Evolutionary conservation across 495 filamentous ascomycete genomes (phyloP), one percentile per base, ranked within the genome.

Genomic region (Friedmanniomyces simplex): DNA sequence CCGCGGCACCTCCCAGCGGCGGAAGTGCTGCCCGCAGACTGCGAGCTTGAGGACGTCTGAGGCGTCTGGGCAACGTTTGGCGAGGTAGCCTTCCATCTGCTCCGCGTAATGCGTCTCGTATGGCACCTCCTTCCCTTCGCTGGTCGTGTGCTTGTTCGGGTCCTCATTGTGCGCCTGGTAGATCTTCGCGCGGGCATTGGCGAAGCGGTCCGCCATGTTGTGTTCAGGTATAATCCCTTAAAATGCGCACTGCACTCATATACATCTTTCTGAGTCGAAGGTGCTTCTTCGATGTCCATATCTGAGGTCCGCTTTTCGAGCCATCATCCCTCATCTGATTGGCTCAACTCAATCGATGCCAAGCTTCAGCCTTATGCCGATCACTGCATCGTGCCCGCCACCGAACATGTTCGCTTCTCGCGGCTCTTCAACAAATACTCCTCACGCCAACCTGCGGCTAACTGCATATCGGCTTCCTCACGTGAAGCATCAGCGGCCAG

Each of bases 61-160:
- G 18, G 87, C 82, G 34, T 70, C 51, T 0, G 85, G 79, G 30
- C 69, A 57, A 54, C 78, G 76, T 2, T 71, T 67, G 12, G 73
- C 63, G 18, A 93, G 82, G 74, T 84, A 89, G 36, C 67, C 66
- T 49, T 83, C 87, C 86, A 89, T 89, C 71, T 87, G 77, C 54
- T 79, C 74, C 48, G 88, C 86, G 66, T 91, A 91, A 74, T 86
- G 79, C 1, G 90, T 80, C 71, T 93, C 88, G 68, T 84, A 88
- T 28, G 88, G 85, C 14, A 79, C 52, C 39, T 70, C 60, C 25
- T 66, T 56, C 42, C 72, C 71, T 39, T 76, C 62, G 48, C 64
- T 54, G 41, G 70, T 68, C 49, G 62, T 67, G 46, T 64, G 73
- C 41, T 60, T 69, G 63, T 72, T 79, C 1, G 88, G 87, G 69